phyloP scores from a whole-genome alignment of 768 basidiomycete species.

The Mycena galopus region DNA sequence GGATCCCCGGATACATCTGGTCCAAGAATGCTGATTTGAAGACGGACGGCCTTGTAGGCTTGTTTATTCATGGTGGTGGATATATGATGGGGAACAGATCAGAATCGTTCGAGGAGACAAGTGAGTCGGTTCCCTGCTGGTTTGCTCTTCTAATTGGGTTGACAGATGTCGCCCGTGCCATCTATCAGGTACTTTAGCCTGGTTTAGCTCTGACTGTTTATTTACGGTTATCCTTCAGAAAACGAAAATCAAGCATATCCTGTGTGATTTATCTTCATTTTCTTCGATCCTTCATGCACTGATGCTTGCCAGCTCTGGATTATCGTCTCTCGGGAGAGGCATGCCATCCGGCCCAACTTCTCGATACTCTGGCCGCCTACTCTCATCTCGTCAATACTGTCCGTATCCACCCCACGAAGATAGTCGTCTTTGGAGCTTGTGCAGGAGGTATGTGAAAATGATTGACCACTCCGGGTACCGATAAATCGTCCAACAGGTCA shows the following conservation, averaged over 20 bases:
- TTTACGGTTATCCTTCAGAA: too few relatives aligned
- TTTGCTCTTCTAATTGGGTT: too few relatives aligned
- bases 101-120: slow-evolving; percentile 38
- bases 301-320: slow-evolving; percentile 36
- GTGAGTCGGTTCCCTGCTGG: slow-evolving; percentile 23
- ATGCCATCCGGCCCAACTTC: slow-evolving; percentile 59
- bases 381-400: slow-evolving; percentile 58
- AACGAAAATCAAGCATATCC: too few relatives aligned
- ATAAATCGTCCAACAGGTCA: slow-evolving; percentile 36
- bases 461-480: slow-evolving; percentile 39
- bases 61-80: slow-evolving; percentile 44
- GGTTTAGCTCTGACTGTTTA: too few relatives aligned
- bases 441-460: too few relatives aligned
- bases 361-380: slow-evolving; percentile 67
- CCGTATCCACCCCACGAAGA: slow-evolving; percentile 43
- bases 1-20: too few relatives aligned
- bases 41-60: slow-evolving; percentile 37
- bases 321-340: slow-evolving; percentile 41
- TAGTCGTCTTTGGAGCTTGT: too few relatives aligned
- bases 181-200: too few relatives aligned
- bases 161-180: too few relatives aligned
- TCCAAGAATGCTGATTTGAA: too few relatives aligned
- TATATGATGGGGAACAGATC: slow-evolving; percentile 46
- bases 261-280: too few relatives aligned
- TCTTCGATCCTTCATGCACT: slow-evolving; percentile 1